Evolutionary conservation across 768 basidiomycete genomes (phyloP).

Genomic region (Calocybe gangraenosa): DNA sequence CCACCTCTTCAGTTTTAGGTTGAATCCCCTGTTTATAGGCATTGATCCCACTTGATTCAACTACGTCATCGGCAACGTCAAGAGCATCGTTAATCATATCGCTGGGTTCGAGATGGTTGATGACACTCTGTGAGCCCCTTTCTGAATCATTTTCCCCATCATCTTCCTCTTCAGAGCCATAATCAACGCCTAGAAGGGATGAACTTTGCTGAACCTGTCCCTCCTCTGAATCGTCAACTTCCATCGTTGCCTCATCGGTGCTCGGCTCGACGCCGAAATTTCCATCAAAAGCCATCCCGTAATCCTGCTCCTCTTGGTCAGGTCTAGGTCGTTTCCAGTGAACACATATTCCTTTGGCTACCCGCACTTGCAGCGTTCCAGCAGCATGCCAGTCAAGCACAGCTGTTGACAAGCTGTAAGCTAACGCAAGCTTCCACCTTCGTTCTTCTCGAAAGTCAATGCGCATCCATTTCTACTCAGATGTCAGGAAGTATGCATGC

Average conservation of each 20-base stretch:
- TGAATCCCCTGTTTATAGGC: constrained; percentile 22
- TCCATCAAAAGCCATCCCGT: constrained; percentile 26
- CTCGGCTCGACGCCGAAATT: constrained; percentile 1
- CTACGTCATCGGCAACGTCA: constrained; percentile 25
- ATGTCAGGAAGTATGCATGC: constrained; percentile 3
- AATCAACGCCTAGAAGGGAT: constrained; percentile 42
- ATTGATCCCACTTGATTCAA: constrained; percentile 20
- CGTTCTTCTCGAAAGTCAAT: constrained; percentile 93
- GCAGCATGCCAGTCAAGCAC: constrained; percentile 88
- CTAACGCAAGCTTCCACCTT: constrained; percentile 85
- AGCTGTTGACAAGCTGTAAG: constrained; percentile 76
- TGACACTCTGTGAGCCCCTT: constrained; percentile 45
- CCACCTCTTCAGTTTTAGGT: constrained; percentile 46
- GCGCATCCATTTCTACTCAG: constrained; percentile 97
- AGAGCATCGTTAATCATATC: constrained; percentile 56
- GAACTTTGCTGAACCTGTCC: constrained; percentile 15
- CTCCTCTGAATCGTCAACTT: constrained; percentile 21
- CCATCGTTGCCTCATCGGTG: constrained; percentile 20
- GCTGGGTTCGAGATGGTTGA: constrained; percentile 58
- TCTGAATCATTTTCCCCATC: constrained; percentile 58
- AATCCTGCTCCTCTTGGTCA: constrained; percentile 23
- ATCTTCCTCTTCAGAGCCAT: constrained; percentile 65
- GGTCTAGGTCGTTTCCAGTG: constrained; percentile 52
- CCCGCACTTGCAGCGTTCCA: constrained; percentile 57
- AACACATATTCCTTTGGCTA: constrained; percentile 61